Conservation (phyloP, 2,329 filamentous ascomycete genomes). For the Beauveria bassiana region DNA sequence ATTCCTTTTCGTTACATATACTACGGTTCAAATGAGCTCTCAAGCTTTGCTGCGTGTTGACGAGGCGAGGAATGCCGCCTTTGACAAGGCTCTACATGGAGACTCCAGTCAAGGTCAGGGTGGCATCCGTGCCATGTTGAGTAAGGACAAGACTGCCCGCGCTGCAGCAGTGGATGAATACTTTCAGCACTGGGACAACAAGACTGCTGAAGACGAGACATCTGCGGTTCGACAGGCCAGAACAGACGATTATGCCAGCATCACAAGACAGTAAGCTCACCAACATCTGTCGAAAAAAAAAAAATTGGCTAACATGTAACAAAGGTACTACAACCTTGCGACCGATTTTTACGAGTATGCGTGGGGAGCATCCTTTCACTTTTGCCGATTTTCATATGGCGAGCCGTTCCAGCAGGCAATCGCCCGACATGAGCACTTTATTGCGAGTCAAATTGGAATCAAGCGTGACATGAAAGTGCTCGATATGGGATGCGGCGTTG, state of each 20-base stretch:
- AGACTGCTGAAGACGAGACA: constrained; percentile 66
- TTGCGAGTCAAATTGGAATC: constrained; percentile 77
- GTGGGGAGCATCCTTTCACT: constrained; percentile 90
- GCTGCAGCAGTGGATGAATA: constrained; percentile 75
- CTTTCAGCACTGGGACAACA: constrained; percentile 88
- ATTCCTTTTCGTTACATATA: not conserved
- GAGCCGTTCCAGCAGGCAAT: constrained; percentile 84
- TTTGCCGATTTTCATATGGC: constrained; percentile 80
- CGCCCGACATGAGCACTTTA: constrained; percentile 90
- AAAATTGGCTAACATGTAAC: not conserved
- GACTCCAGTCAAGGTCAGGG: constrained; percentile 55
- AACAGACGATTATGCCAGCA: constrained; percentile 75
- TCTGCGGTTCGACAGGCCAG: constrained; percentile 58
- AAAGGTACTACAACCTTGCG: constrained; percentile 82
- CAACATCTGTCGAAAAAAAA: not conserved
- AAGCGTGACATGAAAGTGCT: constrained; percentile 75
- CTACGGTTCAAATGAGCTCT: constrained; percentile 16
- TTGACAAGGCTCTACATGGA: constrained; percentile 75
- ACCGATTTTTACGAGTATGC: constrained; percentile 92
- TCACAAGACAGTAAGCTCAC: constrained; percentile 70
- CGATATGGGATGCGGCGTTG: constrained; percentile 93
- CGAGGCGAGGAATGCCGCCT: constrained; percentile 70
- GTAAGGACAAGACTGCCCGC: constrained; percentile 65
- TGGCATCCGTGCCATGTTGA: constrained; percentile 71
- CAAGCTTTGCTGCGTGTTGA: constrained; percentile 65